Base-by-base conservation (phyloP, 768 basidiomycete genomes). In the Postia placenta region DNA sequence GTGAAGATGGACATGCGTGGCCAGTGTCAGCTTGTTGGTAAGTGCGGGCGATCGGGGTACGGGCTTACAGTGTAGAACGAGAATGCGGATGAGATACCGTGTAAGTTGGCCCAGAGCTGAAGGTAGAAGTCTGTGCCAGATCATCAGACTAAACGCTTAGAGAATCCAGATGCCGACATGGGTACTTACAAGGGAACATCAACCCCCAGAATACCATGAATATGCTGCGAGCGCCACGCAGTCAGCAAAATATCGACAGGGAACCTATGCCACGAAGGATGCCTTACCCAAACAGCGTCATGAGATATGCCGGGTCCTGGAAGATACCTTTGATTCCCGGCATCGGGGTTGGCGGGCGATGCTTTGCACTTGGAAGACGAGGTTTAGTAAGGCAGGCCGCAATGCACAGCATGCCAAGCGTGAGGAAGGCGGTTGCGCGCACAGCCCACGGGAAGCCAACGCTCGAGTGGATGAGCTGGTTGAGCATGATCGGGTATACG, bases 401-500 rank as follows among this genome's bases (percentile, higher is more conserved):
- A 7, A 50, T 28, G 4, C 47, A 30, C 4, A 62, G 47, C n/a
- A 60, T 24, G 15, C 46, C 56, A 12, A 60, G 44, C 4, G 46
- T 41, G n/a, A 62, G 22, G 51, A 56, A 58, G 12, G 47, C 59
- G 14, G 51, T 27, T 9, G 50, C 51, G 66, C 54, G 68, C 27
- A 76, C 70, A 24, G 67, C 74, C 67, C 67, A 72, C 9, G 62
- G 63, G 54, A 74, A 76, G 2, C 71, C 71, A 3, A 62, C 57
- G 2, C 57, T 48, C 39, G 63, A 56, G n/a, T 50, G 28, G 38
- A 63, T 39, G 4, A 61, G 46, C 42, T 60, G 49, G 56, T 67
- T 68, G 3, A 64, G 54, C 64, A 68, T 67, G 41, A 69, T 66
- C 2, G 69, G 67, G 36, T 58, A 65, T 1, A 69, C 42, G 19